A percentile compares a stretch with the other conserved stretches of the same genome.
Evolutionary conservation across 2,329 filamentous ascomycete genomes (phyloP).

Genomic region (Fusarium protoensiforme): DNA sequence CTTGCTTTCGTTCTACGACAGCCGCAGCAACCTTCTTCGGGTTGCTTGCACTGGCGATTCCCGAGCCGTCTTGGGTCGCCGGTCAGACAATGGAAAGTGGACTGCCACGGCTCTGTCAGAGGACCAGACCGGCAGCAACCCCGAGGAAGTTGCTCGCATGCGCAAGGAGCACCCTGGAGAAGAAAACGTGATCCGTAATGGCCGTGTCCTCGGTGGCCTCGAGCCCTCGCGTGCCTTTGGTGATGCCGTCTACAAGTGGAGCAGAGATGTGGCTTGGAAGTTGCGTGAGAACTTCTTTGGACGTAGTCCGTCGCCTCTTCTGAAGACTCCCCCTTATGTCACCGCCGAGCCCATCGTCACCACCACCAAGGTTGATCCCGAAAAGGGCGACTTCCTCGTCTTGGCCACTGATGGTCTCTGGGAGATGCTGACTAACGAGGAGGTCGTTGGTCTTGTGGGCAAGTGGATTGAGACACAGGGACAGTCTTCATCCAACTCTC

Average conservation of each 20-base stretch:
- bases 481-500: slow-evolving; percentile 63
- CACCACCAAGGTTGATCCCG: slow-evolving; percentile 89
- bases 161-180: slow-evolving; percentile 90
- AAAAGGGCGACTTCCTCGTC: slow-evolving; percentile 93
- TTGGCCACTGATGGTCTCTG: slow-evolving; percentile 97
- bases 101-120: slow-evolving; percentile 88
- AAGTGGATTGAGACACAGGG: slow-evolving; percentile 92
- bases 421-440: slow-evolving; percentile 99
- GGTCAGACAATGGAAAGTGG: slow-evolving; percentile 86
- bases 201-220: slow-evolving; percentile 89
- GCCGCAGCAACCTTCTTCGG: slow-evolving; percentile 83
- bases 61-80: slow-evolving; percentile 89
- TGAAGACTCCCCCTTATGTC: slow-evolving; percentile 95
- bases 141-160: slow-evolving; percentile 84
- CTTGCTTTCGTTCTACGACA: slow-evolving; percentile 95
- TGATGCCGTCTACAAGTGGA: slow-evolving; percentile 98
- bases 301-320: slow-evolving; percentile 76
- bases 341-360: slow-evolving; percentile 96
- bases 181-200: slow-evolving; percentile 86
- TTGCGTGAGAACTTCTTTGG: slow-evolving; percentile 91
- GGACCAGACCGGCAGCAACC: slow-evolving; percentile 93
- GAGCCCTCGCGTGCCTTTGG: slow-evolving; percentile 96
- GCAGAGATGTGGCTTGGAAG: slow-evolving; percentile 81
- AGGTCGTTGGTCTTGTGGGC: slow-evolving; percentile 94
- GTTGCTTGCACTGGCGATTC: slow-evolving; percentile 97